Conservation (phyloP, 2,329 filamentous ascomycete species). For the Onygenales sp. region DNA sequence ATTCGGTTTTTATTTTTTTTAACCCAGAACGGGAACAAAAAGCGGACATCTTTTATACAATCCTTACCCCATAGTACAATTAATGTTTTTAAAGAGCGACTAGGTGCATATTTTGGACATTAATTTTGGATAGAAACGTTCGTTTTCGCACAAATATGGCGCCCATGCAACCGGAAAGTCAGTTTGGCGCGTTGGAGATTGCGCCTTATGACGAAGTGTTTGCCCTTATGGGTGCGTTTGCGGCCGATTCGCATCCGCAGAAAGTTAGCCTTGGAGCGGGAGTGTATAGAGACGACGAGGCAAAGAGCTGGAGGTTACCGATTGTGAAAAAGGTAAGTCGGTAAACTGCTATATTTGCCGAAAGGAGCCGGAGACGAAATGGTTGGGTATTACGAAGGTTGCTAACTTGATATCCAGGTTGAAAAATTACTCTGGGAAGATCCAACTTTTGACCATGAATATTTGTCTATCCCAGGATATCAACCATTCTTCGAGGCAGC, state of each 20-base stretch:
- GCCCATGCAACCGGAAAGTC: conserved; percentile 11
- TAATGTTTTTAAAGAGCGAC: not conserved
- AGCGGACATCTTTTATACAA: not conserved
- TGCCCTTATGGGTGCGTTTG: conserved; percentile 17
- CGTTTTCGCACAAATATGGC: conserved; percentile 7
- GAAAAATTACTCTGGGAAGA: conserved; percentile 76
- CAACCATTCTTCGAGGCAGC: conserved; percentile 75
- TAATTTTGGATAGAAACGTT: not conserved
- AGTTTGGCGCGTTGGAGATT: conserved; percentile 9
- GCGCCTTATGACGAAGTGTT: conserved; percentile 15
- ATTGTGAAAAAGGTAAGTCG: conserved; percentile 22
- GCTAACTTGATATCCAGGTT: conserved; percentile 46
- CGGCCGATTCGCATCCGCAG: conserved; percentile 15
- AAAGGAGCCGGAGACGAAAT: not conserved
- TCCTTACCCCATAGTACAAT: not conserved
- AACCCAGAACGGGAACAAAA: not conserved
- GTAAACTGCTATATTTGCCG: too few species aligned
- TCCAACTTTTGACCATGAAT: conserved; percentile 89
- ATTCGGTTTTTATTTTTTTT: too few species aligned
- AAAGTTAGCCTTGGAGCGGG: conserved; percentile 33
- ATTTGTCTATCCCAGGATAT: conserved; percentile 86
- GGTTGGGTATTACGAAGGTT: not conserved
- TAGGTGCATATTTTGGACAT: not conserved
- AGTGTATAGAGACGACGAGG: conserved; percentile 32
- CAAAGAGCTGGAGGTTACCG: conserved; percentile 29